Conservation (phyloP, 1,284 basidiomycete species). For the Pseudozyma tsukubaensis region DNA sequence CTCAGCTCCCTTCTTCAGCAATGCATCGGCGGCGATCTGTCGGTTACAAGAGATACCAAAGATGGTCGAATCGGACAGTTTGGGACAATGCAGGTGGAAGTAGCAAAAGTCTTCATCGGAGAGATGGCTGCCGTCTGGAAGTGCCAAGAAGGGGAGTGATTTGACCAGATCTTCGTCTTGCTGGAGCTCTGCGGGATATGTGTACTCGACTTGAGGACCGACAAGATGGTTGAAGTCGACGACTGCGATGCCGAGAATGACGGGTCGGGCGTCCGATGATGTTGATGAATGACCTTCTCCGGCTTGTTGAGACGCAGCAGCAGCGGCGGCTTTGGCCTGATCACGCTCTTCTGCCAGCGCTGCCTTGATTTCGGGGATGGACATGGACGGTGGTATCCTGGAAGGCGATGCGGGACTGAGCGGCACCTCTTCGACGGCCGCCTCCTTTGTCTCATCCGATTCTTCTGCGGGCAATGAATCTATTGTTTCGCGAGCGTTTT, state of each 20-base stretch:
- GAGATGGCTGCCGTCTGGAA: constrained; percentile 95
- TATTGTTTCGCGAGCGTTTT: no score
- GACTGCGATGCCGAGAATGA: constrained; percentile 65
- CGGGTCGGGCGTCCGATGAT: constrained; percentile 9
- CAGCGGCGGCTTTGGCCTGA: constrained; percentile 32
- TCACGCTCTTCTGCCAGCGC: constrained; percentile 41
- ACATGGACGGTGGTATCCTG: constrained; percentile 34
- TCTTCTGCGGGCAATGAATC: background rate
- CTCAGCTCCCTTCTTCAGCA: constrained; percentile 84
- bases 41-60: constrained; percentile 77
- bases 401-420: constrained; percentile 15
- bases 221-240: constrained; percentile 68
- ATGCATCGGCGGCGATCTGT: constrained; percentile 84
- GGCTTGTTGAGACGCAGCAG: constrained; percentile 9
- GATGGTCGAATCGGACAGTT: constrained; percentile 41
- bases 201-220: constrained; percentile 66
- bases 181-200: constrained; percentile 56
- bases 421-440: background rate
- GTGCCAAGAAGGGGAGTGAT: constrained; percentile 90
- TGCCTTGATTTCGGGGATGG: constrained; percentile 47
- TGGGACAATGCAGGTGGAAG: constrained; percentile 78
- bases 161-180: constrained; percentile 61
- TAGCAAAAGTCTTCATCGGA: constrained; percentile 96
- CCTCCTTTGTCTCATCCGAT: background rate
- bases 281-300: background rate